Base-by-base conservation (phyloP, 2,329 filamentous ascomycete species). In the Biscogniauxia mediterranea region DNA sequence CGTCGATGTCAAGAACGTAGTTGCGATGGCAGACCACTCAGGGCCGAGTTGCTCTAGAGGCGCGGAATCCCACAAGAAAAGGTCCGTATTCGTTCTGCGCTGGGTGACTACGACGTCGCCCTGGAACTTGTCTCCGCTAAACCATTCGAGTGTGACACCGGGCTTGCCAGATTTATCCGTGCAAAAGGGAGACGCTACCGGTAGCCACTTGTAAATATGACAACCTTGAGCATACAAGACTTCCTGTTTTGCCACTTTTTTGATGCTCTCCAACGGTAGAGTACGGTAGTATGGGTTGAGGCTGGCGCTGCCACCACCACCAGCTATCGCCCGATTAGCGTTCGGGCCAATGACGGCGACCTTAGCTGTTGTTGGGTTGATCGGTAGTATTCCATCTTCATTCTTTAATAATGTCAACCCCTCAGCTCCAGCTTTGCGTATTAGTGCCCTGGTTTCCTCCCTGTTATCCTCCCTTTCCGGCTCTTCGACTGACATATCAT, bases 21-120 rank as follows among this genome's bases (percentile, higher is more conserved):
- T 89, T 23, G 85, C 86, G 54, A 85, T 76, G 57, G 87, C 87
- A 1, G 86, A 89, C 81, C 86, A 89, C 58, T 86, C 81, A 0
- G 85, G 85, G 0, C 86, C 83, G 15, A 88, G 80, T 62, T 87
- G 78, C 21, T 80, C 78, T 17, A 83, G 72, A 5, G 87, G 88
- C 0, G 86, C 87, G 2, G 87, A 89, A 66, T 90, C 88, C 87
- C 87, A 90, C 1, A 90, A 79, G 78, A 88, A 89, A 1, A 90
- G 80, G 69, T 90, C 87, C 0, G 86, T 89, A 68, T 87, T 88
- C 7, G 78, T 81, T 64, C 87, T 82, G 56, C 81, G 80, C 69
- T 89, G 85, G 2, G 83, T 78, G 17, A 87, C 78, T 0, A 81
- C 78, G 9, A 87, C 83, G 21, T 78, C 72, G 1, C 85, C 86